Base-by-base conservation (phyloP, 306 rosid genomes). In the Fagus sylvatica region DNA sequence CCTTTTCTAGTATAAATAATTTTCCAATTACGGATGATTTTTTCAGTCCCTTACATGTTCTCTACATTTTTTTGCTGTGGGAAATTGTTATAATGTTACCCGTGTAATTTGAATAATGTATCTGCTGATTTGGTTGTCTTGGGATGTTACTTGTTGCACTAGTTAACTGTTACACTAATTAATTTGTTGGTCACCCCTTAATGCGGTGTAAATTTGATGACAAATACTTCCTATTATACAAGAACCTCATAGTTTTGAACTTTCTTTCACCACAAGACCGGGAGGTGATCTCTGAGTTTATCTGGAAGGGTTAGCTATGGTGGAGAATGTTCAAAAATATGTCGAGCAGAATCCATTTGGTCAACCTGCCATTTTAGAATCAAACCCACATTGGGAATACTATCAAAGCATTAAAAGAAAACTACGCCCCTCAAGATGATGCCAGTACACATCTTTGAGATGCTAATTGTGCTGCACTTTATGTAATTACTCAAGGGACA, bases 301-400 rank as follows among this genome's bases (percentile, higher is more conserved):
- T 65, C 79, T 95, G 60, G 90, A 87, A 85, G 81, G 87, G 53
- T 42, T 95, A 74, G 86, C 90, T 37, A 13, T 13, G 84, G 93
- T 91, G 4, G 89, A 90, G 34, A 84, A 88, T 60, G 89, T 88
- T 70, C 96, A 87, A 78, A 81, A 84, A 10, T 90, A 87, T 0
- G 92, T 95, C 34, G 37, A 85, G 12, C 74, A 79, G n/a, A 77
- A 92, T 86, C 91, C 89, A 53, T 92, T 91, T 65, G 97, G 97
- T 55, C 96, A 92, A 79, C 72, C 78, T 28, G 80, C 89, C 57
- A 89, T 95, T 72, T 87, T 89, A 36, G 57, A 82, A 75, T 48
- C 85, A 43, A 71, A 80, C 75, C 84, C 67, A 46, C 72, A 85
- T 1, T 95, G 99, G 94, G 2, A 55, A 17, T 91, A 74, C 74